Conservation (phyloP, 1,284 basidiomycete species). For the Puccinia novopanici region DNA sequence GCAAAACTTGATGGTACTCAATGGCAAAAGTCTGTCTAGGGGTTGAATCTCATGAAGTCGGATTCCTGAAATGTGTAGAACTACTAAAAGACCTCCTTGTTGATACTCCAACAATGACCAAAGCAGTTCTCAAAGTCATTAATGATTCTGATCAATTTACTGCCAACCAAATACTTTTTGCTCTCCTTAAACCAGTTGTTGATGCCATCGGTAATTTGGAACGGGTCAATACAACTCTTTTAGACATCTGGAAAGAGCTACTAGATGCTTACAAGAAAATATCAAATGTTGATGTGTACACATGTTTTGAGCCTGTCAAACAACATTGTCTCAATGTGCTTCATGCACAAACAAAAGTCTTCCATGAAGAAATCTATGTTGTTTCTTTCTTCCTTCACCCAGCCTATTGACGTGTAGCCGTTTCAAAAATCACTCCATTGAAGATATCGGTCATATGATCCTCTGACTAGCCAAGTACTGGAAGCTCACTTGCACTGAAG, state of each 20-base stretch:
- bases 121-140: not conserved
- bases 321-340: not conserved
- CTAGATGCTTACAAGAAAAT: not conserved
- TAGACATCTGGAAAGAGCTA: conserved; percentile 27
- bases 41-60: conserved; percentile 8
- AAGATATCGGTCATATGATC: not conserved
- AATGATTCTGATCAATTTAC: conserved; percentile 31
- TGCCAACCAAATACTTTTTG: conserved; percentile 10
- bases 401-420: not conserved
- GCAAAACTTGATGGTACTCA: conserved; percentile 9
- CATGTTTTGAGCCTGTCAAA: conserved; percentile 5
- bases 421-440: not conserved
- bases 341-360: not conserved
- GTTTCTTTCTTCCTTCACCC: conserved; percentile 25
- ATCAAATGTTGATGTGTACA: not conserved
- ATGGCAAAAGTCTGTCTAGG: conserved; percentile 21
- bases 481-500: not conserved
- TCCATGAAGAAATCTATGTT: conserved; percentile 19
- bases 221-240: not conserved
- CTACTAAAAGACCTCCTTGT: not conserved
- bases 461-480: not conserved
- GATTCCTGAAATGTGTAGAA: conserved; percentile 8
- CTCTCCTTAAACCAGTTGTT: conserved; percentile 17
- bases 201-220: conserved; percentile 8
- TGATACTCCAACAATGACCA: conserved; percentile 13